A percentile compares a stretch with the other conserved stretches of the same genome.
These are phyloP conservation scores for Epichloe typhina DNA, from an alignment of 2,329 filamentous ascomycete species.

Conservation along the genomic window DNA sequence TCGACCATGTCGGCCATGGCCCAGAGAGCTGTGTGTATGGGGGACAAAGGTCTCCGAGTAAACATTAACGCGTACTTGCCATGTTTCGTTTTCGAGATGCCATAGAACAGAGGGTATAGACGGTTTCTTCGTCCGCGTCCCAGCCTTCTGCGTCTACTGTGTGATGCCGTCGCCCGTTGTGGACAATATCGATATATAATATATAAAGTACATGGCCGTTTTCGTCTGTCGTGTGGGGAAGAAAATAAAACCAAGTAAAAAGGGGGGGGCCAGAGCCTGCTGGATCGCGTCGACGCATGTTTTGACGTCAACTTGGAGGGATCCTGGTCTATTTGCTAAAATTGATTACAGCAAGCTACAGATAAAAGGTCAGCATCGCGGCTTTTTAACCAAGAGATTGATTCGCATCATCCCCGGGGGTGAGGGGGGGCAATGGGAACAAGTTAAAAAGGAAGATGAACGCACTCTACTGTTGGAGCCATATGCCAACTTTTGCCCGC, in stretches of 20 bases:
- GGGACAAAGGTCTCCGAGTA: background rate
- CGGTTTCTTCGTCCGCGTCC: background rate
- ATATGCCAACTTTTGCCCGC: conserved; percentile 49
- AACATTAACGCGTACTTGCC: background rate
- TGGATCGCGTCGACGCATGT: background rate
- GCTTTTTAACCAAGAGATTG: background rate
- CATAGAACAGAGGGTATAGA: background rate
- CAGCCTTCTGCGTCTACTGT: background rate
- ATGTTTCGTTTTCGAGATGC: background rate
- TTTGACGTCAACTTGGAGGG: background rate
- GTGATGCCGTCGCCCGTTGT: background rate
- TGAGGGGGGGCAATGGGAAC: background rate
- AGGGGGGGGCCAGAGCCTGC: background rate
- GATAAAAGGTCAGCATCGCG: background rate
- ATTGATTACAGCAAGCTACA: conserved; percentile 36
- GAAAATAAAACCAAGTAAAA: background rate
- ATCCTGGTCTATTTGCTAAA: conserved; percentile 26
- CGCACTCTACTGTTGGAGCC: conserved; percentile 49
- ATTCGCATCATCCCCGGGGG: background rate
- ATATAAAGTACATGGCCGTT: background rate
- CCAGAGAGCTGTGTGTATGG: background rate
- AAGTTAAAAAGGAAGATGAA: conserved; percentile 8
- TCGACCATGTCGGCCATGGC: background rate
- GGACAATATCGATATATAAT: background rate
- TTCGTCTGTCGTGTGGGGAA: background rate